Base-by-base conservation (phyloP, 257 asterid genomes). In the Petrea volubilis region DNA sequence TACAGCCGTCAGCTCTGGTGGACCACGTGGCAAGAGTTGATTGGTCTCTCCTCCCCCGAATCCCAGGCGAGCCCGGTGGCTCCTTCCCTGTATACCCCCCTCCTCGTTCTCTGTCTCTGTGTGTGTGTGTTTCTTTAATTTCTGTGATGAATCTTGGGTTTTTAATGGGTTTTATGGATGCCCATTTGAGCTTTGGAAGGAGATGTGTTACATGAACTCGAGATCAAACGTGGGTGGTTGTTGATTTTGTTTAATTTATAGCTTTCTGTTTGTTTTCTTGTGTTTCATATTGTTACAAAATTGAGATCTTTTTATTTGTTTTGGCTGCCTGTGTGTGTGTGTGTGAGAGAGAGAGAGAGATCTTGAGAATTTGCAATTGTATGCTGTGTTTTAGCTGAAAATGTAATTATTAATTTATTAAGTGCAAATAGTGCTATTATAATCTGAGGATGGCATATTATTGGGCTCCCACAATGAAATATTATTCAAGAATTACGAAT, bases 41-140 rank as follows among this genome's bases (percentile, higher is more conserved):
- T 79, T 78, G 77, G 80, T 68, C 90, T 38, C 79, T 87, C 65
- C 93, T 87, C 80, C 83, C 93, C 62, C 74, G 80, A 55, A 85
- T 87, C 50, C 76, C 84, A 6, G 93, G 93, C n/a, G 90, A 87
- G 70, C 72, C 79, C 28, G 93, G 93, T 15, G 93, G 93, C 75
- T 87, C 94, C 40, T 94, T 91, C 68, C 97, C 97, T 47, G 97
- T 94, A 89, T 81, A 47, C 46, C 67, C 46, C 55, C 50, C 68
- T 67, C 76, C 57, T 34, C 59, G 23, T 25, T 38, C 60, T 57
- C 34, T 36, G 2, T 36, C 15, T 66, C 44, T 27, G 25, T 12
- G 71, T 63, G 59, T 63, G 73, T 50, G 33, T 46, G 28, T 69
- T 47, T 25, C 29, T 28, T 38, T 3, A 25, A 53, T 62, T n/a